Percentiles rank a stretch among this genome's conserved stretches.
Conservation (phyloP, 352 stramenopile species). For the Globisporangium spiculum region DNA sequence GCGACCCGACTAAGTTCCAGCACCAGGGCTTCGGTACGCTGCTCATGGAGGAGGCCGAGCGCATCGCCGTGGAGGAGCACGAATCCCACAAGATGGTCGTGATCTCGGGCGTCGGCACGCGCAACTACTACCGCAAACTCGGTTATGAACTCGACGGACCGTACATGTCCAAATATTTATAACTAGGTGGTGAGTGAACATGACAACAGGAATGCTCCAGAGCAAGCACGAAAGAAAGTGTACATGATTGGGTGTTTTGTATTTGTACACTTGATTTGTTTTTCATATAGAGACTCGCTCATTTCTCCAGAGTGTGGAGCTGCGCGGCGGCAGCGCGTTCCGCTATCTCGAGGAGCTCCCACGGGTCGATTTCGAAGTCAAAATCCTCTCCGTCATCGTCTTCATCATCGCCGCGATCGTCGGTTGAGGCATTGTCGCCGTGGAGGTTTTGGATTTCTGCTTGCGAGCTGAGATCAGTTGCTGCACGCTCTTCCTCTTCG, state of each 20-base stretch:
- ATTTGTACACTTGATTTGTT: slow-evolving; percentile 7
- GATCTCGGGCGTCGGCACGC: slow-evolving; percentile 95
- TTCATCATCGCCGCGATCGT: neutral
- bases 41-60: slow-evolving; percentile 97
- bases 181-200: neutral
- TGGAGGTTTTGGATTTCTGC: neutral
- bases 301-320: neutral
- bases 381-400: slow-evolving; percentile 10
- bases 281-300: neutral
- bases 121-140: slow-evolving; percentile 97
- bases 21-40: slow-evolving; percentile 96
- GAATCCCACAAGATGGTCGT: slow-evolving; percentile 95
- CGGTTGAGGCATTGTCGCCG: too few relatives aligned
- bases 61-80: slow-evolving; percentile 94
- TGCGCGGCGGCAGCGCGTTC: slow-evolving; percentile 9
- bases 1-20: slow-evolving; percentile 96
- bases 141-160: slow-evolving; percentile 95
- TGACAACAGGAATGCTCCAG: too few relatives aligned
- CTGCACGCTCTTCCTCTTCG: neutral
- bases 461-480: neutral
- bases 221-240: neutral
- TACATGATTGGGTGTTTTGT: neutral
- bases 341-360: slow-evolving; percentile 15
- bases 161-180: slow-evolving; percentile 96
- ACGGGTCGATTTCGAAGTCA: slow-evolving; percentile 12